These are phyloP conservation scores for Avena insularis DNA, from an alignment of 176 grass and related monocot genomes.

Conservation along the genomic window DNA sequence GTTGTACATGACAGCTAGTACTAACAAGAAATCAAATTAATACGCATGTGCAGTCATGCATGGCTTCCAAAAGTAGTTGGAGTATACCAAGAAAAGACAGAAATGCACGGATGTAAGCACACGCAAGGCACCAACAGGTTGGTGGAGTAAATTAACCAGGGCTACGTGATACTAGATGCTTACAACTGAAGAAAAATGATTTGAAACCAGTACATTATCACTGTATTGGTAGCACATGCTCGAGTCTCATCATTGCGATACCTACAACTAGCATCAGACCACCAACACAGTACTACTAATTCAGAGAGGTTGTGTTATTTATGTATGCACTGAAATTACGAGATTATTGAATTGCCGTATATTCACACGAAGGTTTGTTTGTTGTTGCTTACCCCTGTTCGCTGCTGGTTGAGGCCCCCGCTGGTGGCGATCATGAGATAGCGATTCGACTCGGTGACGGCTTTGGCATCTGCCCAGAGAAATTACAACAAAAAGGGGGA, in stretches of 20 bases:
- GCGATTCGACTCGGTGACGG: constrained; percentile 64
- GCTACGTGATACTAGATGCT: constrained; percentile 38
- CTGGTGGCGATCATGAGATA: constrained; percentile 96
- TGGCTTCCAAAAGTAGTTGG: constrained; percentile 42
- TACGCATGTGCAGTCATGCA: constrained; percentile 1
- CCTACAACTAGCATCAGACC: neutral
- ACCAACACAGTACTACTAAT: constrained; percentile 7
- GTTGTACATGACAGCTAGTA: constrained; percentile 15
- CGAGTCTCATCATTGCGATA: constrained; percentile 20
- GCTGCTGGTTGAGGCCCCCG: constrained; percentile 94
- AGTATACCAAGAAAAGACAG: constrained; percentile 46
- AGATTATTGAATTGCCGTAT: neutral
- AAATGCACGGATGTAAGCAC: constrained; percentile 36
- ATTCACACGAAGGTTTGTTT: neutral
- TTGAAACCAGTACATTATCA: neutral
- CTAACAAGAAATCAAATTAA: constrained; percentile 43
- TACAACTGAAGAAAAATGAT: constrained; percentile 45
- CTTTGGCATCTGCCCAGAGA: constrained; percentile 48
- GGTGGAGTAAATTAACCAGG: constrained; percentile 49
- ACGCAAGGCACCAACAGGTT: constrained; percentile 29
- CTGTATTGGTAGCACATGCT: constrained; percentile 22
- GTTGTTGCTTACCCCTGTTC: constrained; percentile 86
- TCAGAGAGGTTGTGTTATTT: neutral
- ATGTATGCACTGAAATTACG: constrained; percentile 1
- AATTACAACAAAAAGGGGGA: constrained; percentile 24